Evolutionary conservation across 345 rosid genomes (phyloP), one percentile per base, ranked within the genome.

Genomic region (rapeseed (Brassica napus)): DNA sequence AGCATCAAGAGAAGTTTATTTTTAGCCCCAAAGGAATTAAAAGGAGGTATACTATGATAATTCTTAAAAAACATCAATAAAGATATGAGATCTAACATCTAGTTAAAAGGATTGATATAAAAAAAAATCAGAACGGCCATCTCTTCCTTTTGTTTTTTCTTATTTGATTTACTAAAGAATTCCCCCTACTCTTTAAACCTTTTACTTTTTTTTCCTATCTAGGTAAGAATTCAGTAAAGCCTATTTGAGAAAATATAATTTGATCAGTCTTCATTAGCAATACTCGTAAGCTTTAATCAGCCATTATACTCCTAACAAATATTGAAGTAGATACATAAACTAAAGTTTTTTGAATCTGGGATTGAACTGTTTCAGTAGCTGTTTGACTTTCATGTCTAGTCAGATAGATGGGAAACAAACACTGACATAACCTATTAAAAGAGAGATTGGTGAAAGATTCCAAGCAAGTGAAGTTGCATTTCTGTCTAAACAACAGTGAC

Each of bases 181-280:
- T 78, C 12, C 55, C 68, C 61, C 77, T 64, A 65, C 72, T 18
- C 69, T 39, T n/a, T 62, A 69, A 60, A 21, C 42, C 34, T 39
- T 14, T 71, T 42, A 49, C 61, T 67, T 42, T 42, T 10, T 59
- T 32, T 8, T 57, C 18, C 0, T 73, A 74, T 79, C 69, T 73
- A 73, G 66, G 78, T 62, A 79, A 79, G 78, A 73, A 79, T 68
- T 74, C 74, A 73, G 75, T 68, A 79, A 79, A 79, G 79, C 65
- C 42, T 57, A 65, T 44, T 57, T 72, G 6, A 24, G 60, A 62
- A 63, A 64, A 54, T 65, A 34, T 49, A 15, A 21, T 59, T 21
- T 73, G 24, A 58, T 73, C 78, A 79, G 65, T 58, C 77, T 73
- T 79, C 77, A 67, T 7, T 73, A 79, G 8, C 69, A 79, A 79